A percentile compares a stretch with the other conserved stretches of the same genome.
Conservation (phyloP, 805 yeast species). For the Hanseniaspora guilliermondii region DNA sequence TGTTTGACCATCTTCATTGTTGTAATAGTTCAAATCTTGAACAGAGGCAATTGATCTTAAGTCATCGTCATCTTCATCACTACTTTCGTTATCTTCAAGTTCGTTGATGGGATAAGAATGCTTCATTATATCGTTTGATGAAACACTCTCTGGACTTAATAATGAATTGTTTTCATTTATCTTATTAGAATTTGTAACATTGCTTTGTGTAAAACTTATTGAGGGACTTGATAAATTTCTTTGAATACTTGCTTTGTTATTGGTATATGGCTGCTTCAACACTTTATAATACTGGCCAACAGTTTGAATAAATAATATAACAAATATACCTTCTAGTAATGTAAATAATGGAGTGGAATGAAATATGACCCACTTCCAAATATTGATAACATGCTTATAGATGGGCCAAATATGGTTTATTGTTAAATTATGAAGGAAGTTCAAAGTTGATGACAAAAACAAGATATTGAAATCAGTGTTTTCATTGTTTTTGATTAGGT, state of each 20-base stretch:
- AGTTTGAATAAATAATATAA: constrained; percentile 82
- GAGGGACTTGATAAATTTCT: background rate
- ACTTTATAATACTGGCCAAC: constrained; percentile 71
- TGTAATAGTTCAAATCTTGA: constrained; percentile 6
- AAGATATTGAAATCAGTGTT: background rate
- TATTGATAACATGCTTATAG: constrained; percentile 34
- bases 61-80: constrained; percentile 7
- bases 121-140: background rate
- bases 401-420: constrained; percentile 7
- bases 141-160: background rate
- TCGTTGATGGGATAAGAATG: background rate
- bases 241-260: constrained; percentile 21
- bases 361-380: constrained; percentile 61
- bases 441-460: constrained; percentile 8
- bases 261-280: constrained; percentile 29
- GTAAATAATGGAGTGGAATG: constrained; percentile 86
- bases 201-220: background rate
- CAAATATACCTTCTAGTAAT: constrained; percentile 82
- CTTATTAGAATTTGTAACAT: background rate
- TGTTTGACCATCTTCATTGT: constrained; percentile 2
- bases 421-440: constrained; percentile 8
- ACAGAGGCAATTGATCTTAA: constrained; percentile 13
- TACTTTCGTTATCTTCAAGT: background rate
- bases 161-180: background rate
- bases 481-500: background rate